Conservation (phyloP, 352 stramenopile species). For the Pythium phragmiticola region DNA sequence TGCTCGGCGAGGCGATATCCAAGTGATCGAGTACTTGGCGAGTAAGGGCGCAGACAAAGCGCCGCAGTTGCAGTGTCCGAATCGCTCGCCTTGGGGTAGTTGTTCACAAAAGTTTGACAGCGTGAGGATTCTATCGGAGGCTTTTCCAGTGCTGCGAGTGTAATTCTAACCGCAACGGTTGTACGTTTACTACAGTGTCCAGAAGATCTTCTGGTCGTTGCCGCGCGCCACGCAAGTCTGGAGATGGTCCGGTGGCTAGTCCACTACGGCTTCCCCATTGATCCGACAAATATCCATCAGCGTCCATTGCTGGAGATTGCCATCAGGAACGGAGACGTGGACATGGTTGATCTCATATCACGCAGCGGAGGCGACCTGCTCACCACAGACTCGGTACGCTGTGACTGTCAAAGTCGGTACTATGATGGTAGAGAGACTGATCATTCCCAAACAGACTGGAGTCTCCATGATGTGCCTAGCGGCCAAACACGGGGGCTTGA, state of each 20-base stretch:
- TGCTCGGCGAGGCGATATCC: not conserved
- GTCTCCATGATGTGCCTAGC: constrained; percentile 20
- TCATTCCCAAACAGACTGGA: not conserved
- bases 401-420: not conserved
- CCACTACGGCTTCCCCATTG: not conserved
- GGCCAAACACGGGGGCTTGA: constrained; percentile 1
- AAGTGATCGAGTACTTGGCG: constrained; percentile 9
- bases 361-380: constrained; percentile 5
- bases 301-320: constrained; percentile 5
- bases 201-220: constrained; percentile 17
- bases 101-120: constrained; percentile 13
- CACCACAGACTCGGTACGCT: constrained; percentile 6
- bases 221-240: constrained; percentile 8
- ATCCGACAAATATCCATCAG: constrained; percentile 15
- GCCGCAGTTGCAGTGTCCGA: constrained; percentile 15
- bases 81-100: constrained; percentile 11
- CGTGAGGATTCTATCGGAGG: not conserved
- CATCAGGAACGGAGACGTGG: constrained; percentile 2
- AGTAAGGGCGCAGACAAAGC: constrained; percentile 6
- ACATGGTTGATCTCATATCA: constrained; percentile 9
- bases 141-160: not conserved
- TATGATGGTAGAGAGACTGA: not conserved
- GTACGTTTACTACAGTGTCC: constrained; percentile 2
- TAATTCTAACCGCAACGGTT: not conserved
- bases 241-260: constrained; percentile 13